Percentiles rank a stretch among this genome's conserved stretches.
Evolutionary conservation across 1,284 basidiomycete species (phyloP).

Genomic region (Xerocomus nothofagi): DNA sequence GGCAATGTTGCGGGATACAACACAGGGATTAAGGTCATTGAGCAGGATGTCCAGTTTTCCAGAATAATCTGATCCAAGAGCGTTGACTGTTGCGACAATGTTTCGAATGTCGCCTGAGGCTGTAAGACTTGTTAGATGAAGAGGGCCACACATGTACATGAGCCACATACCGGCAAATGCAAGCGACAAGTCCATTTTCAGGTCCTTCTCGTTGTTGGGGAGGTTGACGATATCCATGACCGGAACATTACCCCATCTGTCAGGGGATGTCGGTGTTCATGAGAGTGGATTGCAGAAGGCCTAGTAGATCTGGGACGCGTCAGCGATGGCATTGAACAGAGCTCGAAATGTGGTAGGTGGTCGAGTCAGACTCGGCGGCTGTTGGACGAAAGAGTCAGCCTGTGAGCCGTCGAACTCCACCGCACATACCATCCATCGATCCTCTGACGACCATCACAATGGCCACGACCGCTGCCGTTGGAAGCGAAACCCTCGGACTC

Average conservation of each 20-base stretch:
- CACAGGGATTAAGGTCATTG: slow-evolving; percentile 35
- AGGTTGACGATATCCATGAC: slow-evolving; percentile 44
- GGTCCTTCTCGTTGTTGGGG: slow-evolving; percentile 36
- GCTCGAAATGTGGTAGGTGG: too few species aligned
- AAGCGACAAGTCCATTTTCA: slow-evolving; percentile 35
- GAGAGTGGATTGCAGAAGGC: too few species aligned
- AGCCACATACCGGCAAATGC: slow-evolving; percentile 36
- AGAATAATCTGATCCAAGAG: slow-evolving; percentile 26
- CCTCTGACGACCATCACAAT: slow-evolving; percentile 12
- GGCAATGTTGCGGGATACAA: slow-evolving; percentile 38
- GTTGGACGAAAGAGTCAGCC: too few species aligned
- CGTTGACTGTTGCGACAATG: slow-evolving; percentile 24
- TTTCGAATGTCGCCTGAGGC: slow-evolving; percentile 32
- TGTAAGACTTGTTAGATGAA: slow-evolving; percentile 5
- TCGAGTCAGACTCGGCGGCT: too few species aligned
- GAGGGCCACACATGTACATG: background rate
- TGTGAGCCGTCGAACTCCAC: background rate
- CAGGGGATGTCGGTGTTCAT: slow-evolving; percentile 1
- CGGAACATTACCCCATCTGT: slow-evolving; percentile 27
- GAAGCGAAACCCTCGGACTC: slow-evolving; percentile 45
- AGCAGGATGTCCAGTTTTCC: slow-evolving; percentile 34
- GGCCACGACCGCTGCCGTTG: slow-evolving; percentile 8
- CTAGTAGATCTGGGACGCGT: too few species aligned
- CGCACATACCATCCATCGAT: background rate
- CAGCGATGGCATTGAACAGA: too few species aligned